Base-by-base conservation (phyloP, 2,329 filamentous ascomycete genomes). In the Arthrobotrys musiformis region DNA sequence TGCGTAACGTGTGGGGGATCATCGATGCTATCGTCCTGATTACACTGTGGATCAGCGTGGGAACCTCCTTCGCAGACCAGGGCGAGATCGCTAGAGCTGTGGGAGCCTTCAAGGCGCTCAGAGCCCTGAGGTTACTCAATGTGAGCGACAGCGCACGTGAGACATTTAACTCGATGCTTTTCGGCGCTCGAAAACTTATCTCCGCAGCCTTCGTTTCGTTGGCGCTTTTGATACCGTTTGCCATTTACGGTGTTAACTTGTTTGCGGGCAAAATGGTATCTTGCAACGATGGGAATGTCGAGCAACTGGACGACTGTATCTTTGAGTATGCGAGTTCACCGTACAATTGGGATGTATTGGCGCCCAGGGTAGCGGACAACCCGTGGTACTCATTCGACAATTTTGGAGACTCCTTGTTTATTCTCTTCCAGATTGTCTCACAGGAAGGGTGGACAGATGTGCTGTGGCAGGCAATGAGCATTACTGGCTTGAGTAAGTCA, bases 401-500 rank as follows among this genome's bases (percentile, higher is more conserved):
- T 82, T 99, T 99, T 81, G 92, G 91, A n/a, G 89, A 92, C 66
- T 92, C 94, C 0, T 87, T 99, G 35, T 98, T 98, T 85, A 96
- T 97, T 78, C 91, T 99, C 75, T 99, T 97, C 85, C 94, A 98
- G 83, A 97, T 99, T 84, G 94, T 98, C 46, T 98, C 94, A 63
- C 95, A 99, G 83, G 96, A 99, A 86, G 95, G 95, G 35, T 99
- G 96, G 95, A 90, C 90, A 9, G 93, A 97, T 82, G 93, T 97
- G n/a, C 92, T 95, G 82, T 94, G 92, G 85, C 88, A 89, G 35
- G 91, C 90, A 0, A 92, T 97, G 85, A 89, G 90, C 33, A 95
- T 98, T 79, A 94, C 90, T 1, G 93, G 92, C 1, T 85, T 86
- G 33, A 92, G 90, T 75, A 70, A 70, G 74, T 17, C 19, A 46